Evolutionary conservation across 345 rosid species (phyloP).

Genomic region (Cochlearia excelsa): DNA sequence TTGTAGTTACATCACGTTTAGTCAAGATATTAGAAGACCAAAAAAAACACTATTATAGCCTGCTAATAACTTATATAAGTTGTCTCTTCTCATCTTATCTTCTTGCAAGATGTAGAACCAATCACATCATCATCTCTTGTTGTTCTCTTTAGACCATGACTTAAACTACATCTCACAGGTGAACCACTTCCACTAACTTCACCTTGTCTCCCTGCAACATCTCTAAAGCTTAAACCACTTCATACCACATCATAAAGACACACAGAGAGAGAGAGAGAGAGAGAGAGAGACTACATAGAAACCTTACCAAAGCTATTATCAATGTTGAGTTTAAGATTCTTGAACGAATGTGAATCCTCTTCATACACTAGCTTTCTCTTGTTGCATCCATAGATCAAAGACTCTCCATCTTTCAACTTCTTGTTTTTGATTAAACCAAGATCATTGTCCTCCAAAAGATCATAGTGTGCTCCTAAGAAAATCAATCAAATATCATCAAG

Average conservation of each 20-base stretch:
- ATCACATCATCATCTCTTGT: slow-evolving; percentile 52
- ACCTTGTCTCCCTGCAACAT: slow-evolving; percentile 16
- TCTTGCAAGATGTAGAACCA: slow-evolving; percentile 46
- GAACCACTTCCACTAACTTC: slow-evolving; percentile 1
- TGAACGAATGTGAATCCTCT: slow-evolving; percentile 35
- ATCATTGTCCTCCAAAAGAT: slow-evolving; percentile 26
- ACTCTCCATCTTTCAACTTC: slow-evolving; percentile 35
- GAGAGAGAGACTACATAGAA: not conserved
- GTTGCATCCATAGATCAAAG: not conserved
- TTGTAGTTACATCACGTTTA: too few relatives aligned
- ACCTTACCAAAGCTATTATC: slow-evolving; percentile 14
- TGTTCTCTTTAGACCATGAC: slow-evolving; percentile 40
- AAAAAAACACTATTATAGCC: not conserved
- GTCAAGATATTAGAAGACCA: not conserved
- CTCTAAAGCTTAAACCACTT: not conserved
- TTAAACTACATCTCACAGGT: slow-evolving; percentile 39
- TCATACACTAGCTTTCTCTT: slow-evolving; percentile 55
- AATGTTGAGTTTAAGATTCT: slow-evolving; percentile 48
- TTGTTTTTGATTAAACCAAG: slow-evolving; percentile 35
- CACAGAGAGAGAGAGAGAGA: too few relatives aligned
- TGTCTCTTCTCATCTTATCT: slow-evolving; percentile 35
- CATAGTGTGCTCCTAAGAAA: slow-evolving; percentile 21
- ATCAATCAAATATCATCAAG: not conserved
- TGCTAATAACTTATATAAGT: not conserved
- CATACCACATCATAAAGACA: not conserved